Base-by-base conservation (phyloP, 768 basidiomycete species). In the Psilocybe tampanensis region DNA sequence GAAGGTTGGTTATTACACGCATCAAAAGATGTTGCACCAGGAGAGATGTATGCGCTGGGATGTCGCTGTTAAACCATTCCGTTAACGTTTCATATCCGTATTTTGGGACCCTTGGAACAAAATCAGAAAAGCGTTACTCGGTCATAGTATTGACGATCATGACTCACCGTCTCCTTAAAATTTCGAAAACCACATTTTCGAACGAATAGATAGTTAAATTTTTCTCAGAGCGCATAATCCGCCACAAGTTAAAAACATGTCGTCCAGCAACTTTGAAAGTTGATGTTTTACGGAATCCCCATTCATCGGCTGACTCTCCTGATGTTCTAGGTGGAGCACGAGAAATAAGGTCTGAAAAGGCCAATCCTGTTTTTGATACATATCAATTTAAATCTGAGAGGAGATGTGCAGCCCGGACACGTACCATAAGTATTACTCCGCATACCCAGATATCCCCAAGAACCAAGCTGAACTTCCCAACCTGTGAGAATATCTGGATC, bases 401-500 rank as follows among this genome's bases (percentile, higher is more conserved):
- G 19, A 42, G 41, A 52, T 7, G 17, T 48, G 13, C 17, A 15
- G 26, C 15, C 54, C 26, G 4, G 36, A 55, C 52, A 72, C 58
- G 21, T 52, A 90, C 92, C 87, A 59, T 85, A 83, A 3, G 72
- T 68, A 51, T 69, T 69, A 15, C 85, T 89, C 41, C 96, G 81
- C n/a, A 82, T 82, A 47, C 79, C 75, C 1, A 97, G 73, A 70
- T 94, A 98, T 0, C 95, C 95, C 96, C 97, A 99, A 6, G 92
- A 94, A 2, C 82, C 78, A 18, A 77, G 76, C 66, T 97, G 94
- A 12, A 96, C 79, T 58, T 99, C 96, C 93, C 94, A 98, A 15
- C 96, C 96, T 0, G 85, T 80, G 8, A 98, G 66, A 39, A 98
- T 88, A 69, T 99, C 97, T 0, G 97, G 97, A 73, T 98, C 94